Conservation (phyloP, 169 alveolate genomes). For the Plasmodium gallinaceum region DNA sequence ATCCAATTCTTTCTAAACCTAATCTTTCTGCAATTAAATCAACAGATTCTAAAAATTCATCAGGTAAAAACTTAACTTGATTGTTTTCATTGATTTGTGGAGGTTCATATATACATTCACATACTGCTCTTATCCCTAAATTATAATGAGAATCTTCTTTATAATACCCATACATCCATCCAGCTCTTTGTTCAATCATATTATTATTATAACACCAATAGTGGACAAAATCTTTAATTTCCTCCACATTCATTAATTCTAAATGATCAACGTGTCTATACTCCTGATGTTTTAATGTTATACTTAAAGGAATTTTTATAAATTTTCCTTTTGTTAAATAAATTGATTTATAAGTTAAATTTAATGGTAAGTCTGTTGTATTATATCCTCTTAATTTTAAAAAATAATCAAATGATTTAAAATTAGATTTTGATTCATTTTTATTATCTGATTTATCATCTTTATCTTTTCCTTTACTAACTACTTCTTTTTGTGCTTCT, state of each 20-base stretch:
- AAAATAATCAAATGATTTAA: constrained; percentile 89
- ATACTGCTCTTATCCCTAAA: constrained; percentile 97
- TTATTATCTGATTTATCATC: not conserved
- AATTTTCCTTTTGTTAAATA: constrained; percentile 24
- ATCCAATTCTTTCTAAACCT: constrained; percentile 96
- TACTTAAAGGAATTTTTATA: constrained; percentile 94
- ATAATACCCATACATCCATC: constrained; percentile 98
- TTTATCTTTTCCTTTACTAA: not conserved
- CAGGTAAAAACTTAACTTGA: constrained; percentile 79
- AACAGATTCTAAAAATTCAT: constrained; percentile 84
- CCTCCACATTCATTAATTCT: constrained; percentile 96
- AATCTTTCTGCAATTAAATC: constrained; percentile 94
- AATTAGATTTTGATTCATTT: constrained; percentile 74
- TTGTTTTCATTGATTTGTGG: constrained; percentile 92
- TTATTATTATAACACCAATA: constrained; percentile 93
- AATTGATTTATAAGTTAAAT: constrained; percentile 14
- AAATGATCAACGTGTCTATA: constrained; percentile 98
- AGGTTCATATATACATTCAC: constrained; percentile 98
- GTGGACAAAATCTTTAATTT: constrained; percentile 93
- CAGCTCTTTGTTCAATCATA: constrained; percentile 94
- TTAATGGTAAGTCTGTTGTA: constrained; percentile 86
- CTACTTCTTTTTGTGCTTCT: not conserved
- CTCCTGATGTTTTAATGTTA: constrained; percentile 95
- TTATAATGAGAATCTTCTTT: constrained; percentile 97
- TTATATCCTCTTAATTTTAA: constrained; percentile 84